phyloP scores from a whole-genome alignment of 2,329 filamentous ascomycete species.

The Xylariaceae sp. region DNA sequence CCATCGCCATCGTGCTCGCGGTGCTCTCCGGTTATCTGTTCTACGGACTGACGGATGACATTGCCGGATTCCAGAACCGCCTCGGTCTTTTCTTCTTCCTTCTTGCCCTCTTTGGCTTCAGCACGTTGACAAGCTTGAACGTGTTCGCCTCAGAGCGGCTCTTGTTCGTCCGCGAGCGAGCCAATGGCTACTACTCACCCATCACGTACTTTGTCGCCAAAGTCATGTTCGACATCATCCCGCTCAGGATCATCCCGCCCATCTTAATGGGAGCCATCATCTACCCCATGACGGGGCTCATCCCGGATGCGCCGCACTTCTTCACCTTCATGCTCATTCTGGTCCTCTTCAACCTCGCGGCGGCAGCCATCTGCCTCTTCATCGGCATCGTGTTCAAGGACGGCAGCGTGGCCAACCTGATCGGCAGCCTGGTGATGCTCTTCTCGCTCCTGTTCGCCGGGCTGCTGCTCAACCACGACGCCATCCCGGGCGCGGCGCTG shows the following conservation, averaged over 20 bases:
- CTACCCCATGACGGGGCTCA: slow-evolving; percentile 94
- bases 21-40: slow-evolving; percentile 94
- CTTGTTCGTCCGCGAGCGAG: slow-evolving; percentile 85
- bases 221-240: slow-evolving; percentile 96
- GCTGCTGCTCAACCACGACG: slow-evolving; percentile 87
- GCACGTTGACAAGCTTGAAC: slow-evolving; percentile 84
- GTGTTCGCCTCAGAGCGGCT: slow-evolving; percentile 89
- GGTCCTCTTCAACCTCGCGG: slow-evolving; percentile 91
- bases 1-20: slow-evolving; percentile 88
- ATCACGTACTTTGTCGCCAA: slow-evolving; percentile 92
- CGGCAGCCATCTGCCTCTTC: slow-evolving; percentile 87
- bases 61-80: slow-evolving; percentile 94
- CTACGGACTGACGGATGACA: slow-evolving; percentile 92
- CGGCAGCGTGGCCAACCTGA: slow-evolving; percentile 80
- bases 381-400: slow-evolving; percentile 95
- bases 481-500: slow-evolving; percentile 73
- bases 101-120: slow-evolving; percentile 91
- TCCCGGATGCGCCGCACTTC: slow-evolving; percentile 76
- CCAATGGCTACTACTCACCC: slow-evolving; percentile 93
- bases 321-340: slow-evolving; percentile 86
- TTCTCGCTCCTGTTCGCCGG: slow-evolving; percentile 94
- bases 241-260: slow-evolving; percentile 86
- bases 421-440: slow-evolving; percentile 93
- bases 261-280: slow-evolving; percentile 93
- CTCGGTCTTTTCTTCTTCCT: slow-evolving; percentile 97